Conservation (phyloP, 2,329 filamentous ascomycete species). For the Colletotrichum siamense region DNA sequence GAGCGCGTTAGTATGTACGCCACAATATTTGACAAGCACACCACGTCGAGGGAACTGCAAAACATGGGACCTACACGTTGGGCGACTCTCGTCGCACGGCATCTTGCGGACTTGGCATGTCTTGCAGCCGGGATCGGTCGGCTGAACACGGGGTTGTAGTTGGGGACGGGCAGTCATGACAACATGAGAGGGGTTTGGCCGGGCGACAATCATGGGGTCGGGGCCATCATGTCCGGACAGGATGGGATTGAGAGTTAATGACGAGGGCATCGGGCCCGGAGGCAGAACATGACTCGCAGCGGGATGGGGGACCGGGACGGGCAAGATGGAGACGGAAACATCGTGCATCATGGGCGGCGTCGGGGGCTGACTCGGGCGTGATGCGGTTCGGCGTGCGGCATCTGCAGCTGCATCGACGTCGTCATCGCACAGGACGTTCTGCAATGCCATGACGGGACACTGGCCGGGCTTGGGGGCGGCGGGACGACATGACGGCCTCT, state of each 20-base stretch:
- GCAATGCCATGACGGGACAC: conserved; percentile 19
- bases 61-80: conserved; percentile 5
- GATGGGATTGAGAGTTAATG: neutral
- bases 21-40: neutral
- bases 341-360: conserved; percentile 15
- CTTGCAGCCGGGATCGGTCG: conserved; percentile 13
- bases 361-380: conserved; percentile 16
- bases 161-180: conserved; percentile 19
- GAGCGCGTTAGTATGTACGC: neutral
- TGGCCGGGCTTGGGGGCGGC: conserved; percentile 3
- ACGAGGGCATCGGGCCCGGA: neutral
- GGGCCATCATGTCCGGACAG: neutral
- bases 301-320: neutral
- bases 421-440: conserved; percentile 19
- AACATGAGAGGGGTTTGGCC: conserved; percentile 18
- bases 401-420: neutral
- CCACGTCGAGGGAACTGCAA: neutral
- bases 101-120: conserved; percentile 21
- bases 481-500: neutral
- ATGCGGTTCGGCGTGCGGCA: neutral
- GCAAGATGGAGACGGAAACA: neutral
- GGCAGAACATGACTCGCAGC: neutral
- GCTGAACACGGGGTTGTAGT: conserved; percentile 4
- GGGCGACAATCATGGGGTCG: conserved; percentile 1
- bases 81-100: conserved; percentile 19